Base-by-base conservation (phyloP, 768 basidiomycete genomes). In the Lactarius akahatsu region DNA sequence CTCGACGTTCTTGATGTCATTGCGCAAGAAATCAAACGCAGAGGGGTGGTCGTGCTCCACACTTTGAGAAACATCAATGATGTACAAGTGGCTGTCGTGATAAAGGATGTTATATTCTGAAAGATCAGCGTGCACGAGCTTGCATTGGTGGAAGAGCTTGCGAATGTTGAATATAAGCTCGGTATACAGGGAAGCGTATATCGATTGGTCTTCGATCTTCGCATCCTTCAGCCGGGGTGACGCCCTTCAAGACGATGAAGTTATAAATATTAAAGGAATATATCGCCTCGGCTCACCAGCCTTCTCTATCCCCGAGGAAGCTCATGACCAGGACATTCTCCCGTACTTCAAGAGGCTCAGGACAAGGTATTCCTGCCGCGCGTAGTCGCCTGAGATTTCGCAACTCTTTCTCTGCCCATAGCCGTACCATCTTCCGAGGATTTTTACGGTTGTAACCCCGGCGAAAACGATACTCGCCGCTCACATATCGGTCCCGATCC, bases 351-450 rank as follows among this genome's bases (percentile, higher is more conserved):
- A 96, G 72, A 2, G 95, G 92, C 56, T 92, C 90, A 1, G 97
- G 97, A 67, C 91, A 92, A 56, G 83, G 82, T 59, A 99, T 85
- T 0, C 92, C 95, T 23, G 92, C 92, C n/a, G 87, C 78, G 10
- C 85, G 81, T 56, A 99, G 78, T 38, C 97, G 85, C 74, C 90
- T 89, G 68, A 99, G 79, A 75, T 99, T 99, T 28, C 97, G 87
- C 90, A 98, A 91, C 77, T 99, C 97, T 78, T 99, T 99, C 77
- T 99, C 97, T 2, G 97, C 97, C 97, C 97, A 99, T 3, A 98
- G 77, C 18, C 94, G 85, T 23, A 99, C 96, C 96, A 99, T 98
- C 79, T 99, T 99, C 32, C 97, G 86, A 18, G 97, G 96, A 74
- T 98, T 99, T 68, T 84, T 87, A 64, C 89, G 88, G 73, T 81